Percentiles rank a stretch among this genome's conserved stretches.
Conservation (phyloP, 2,329 filamentous ascomycete species). For the Colletotrichum musicola region DNA sequence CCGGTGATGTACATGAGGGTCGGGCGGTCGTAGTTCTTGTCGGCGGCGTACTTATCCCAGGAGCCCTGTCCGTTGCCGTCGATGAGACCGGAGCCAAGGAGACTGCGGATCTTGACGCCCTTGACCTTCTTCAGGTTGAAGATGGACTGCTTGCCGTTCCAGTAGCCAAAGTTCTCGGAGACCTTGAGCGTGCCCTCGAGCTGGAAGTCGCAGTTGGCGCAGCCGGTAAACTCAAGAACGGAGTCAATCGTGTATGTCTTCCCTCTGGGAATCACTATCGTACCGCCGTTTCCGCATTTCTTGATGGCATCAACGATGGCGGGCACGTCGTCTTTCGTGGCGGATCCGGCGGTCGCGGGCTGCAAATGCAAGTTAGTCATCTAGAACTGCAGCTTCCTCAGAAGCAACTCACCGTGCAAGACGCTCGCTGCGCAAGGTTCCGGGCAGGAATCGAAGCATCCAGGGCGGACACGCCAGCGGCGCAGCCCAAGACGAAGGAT, state of each 20-base stretch:
- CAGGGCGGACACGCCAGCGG: too few species aligned
- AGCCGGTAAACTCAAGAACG: conserved; percentile 56
- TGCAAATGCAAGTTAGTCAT: background rate
- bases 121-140: conserved; percentile 53
- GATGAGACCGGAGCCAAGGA: conserved; percentile 56
- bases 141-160: conserved; percentile 55
- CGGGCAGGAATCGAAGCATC: too few species aligned
- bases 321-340: conserved; percentile 55
- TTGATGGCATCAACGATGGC: conserved; percentile 57
- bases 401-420: too few species aligned
- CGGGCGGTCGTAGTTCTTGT: conserved; percentile 54
- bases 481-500: too few species aligned
- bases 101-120: conserved; percentile 53
- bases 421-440: too few species aligned
- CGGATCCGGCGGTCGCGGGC: background rate
- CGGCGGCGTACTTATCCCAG: conserved; percentile 54
- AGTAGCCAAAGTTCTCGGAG: conserved; percentile 53
- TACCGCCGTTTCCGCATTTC: conserved; percentile 51
- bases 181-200: conserved; percentile 58
- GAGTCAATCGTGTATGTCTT: conserved; percentile 58
- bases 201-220: conserved; percentile 58
- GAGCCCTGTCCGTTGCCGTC: conserved; percentile 61
- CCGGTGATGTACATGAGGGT: conserved; percentile 57
- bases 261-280: conserved; percentile 56
- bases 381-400: too few species aligned